Conservation (phyloP, 2,329 filamentous ascomycete species). For the Colletotrichum kahawae region DNA sequence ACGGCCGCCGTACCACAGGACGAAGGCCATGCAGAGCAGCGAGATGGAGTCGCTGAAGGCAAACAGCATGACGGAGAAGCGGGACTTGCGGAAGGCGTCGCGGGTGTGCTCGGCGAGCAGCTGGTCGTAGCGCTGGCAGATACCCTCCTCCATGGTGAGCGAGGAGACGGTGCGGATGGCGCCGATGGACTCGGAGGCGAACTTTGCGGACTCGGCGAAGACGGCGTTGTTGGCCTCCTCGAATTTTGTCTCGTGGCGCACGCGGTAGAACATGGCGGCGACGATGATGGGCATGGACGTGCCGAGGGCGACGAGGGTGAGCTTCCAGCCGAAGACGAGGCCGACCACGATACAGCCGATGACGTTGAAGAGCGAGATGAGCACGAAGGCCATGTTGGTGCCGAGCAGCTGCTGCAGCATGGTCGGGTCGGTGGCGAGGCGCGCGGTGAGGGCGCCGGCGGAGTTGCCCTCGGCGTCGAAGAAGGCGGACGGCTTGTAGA, state of each 20-base stretch:
- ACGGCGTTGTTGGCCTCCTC: conserved; percentile 13
- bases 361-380: conserved; percentile 22
- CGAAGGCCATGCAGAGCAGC: conserved; percentile 20
- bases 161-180: conserved; percentile 23
- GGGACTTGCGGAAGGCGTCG: conserved; percentile 16
- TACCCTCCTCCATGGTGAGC: conserved; percentile 19
- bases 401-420: conserved; percentile 23
- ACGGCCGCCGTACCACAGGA: conserved; percentile 22
- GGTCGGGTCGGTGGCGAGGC: conserved; percentile 26
- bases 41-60: conserved; percentile 18
- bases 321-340: conserved; percentile 44
- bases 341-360: conserved; percentile 28
- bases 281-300: conserved; percentile 23
- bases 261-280: conserved; percentile 18
- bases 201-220: conserved; percentile 19
- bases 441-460: conserved; percentile 27
- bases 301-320: conserved; percentile 38
- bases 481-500: conserved; percentile 32
- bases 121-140: conserved; percentile 11
- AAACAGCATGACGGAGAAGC: conserved; percentile 16
- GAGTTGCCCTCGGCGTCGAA: conserved; percentile 28
- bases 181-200: conserved; percentile 20
- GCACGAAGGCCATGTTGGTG: conserved; percentile 21
- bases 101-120: not conserved
- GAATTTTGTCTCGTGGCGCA: conserved; percentile 18